Evolutionary conservation across 2,329 filamentous ascomycete species (phyloP), one percentile per base, ranked within the genome.

Genomic region (Sarocladiaceae sp.): DNA sequence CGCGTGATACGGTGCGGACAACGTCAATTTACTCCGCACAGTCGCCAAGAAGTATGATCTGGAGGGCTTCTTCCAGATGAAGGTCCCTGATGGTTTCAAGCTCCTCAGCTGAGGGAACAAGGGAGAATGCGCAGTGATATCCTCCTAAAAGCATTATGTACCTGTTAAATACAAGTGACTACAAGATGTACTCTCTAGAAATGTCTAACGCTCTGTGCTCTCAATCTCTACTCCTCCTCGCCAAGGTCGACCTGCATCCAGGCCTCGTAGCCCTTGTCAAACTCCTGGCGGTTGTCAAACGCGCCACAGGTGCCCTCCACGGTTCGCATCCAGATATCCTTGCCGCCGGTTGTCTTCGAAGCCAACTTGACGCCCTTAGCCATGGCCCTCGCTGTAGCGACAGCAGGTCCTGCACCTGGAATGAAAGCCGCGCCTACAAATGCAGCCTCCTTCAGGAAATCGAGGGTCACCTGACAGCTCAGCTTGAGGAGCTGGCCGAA

Each of bases 61-160:
- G 0, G 32, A 50, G 2, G 52, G 55, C 1, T 45, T 63, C 10
- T 66, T 66, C 31, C 62, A 64, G 53, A 58, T 26, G 16, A 34
- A 43, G 2, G 44, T 53, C 15, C 49, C 45, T 2, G 51, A 53
- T 12, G 55, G 53, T 10, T 57, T 53, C 72, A 78, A 9, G 76
- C 7, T 46, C 10, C 20, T 21, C n/a, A 45, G 20, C 9, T 29
- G n/a, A n/a, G 9, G 26, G 9, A 29, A 29, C n/a, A 29, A n/a
- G n/a, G n/a, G n/a, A n/a, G n/a, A n/a, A n/a, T n/a, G n/a, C n/a
- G n/a, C n/a, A n/a, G n/a, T n/a, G n/a, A n/a, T n/a, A n/a, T n/a
- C n/a, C n/a, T n/a, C n/a, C n/a, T n/a, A n/a, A n/a, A n/a, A n/a
- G n/a, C n/a, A n/a, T n/a, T n/a, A n/a, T n/a, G n/a, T n/a, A n/a